Percentiles rank a stretch among this genome's conserved stretches.
These are phyloP conservation scores for Lichtheimia ramosa DNA, from an alignment of 371 early-diverging fungal species.

Conservation along the genomic window DNA sequence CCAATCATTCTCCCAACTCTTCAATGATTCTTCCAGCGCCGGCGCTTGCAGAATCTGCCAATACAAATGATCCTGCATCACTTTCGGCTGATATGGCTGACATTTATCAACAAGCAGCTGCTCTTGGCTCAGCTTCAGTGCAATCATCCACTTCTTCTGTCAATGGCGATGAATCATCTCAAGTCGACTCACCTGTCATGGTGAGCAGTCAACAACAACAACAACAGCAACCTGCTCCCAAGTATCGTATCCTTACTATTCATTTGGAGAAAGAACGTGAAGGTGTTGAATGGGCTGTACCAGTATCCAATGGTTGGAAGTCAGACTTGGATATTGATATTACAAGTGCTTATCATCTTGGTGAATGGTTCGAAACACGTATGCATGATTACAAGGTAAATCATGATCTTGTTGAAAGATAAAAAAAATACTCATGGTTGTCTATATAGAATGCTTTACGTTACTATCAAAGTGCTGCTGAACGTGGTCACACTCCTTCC, in stretches of 20 bases:
- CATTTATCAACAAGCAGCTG: conserved; percentile 35
- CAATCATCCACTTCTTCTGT: conserved; percentile 30
- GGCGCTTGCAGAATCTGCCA: conserved; percentile 33
- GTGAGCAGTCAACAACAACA: conserved; percentile 6
- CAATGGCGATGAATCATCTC: conserved; percentile 17
- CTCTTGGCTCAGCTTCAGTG: conserved; percentile 26
- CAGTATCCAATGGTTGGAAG: conserved; percentile 28
- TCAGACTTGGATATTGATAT: conserved; percentile 40
- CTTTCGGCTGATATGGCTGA: conserved; percentile 32
- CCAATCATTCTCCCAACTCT: conserved; percentile 51
- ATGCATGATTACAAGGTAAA: conserved; percentile 43
- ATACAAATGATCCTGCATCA: conserved; percentile 19
- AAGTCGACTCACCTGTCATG: background rate
- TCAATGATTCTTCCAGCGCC: conserved; percentile 45
- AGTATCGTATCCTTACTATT: conserved; percentile 47
- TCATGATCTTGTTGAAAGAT: background rate
- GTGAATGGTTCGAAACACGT: conserved; percentile 43
- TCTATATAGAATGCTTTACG: conserved; percentile 37
- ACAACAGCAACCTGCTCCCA: conserved; percentile 16
- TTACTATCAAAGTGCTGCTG: conserved; percentile 40
- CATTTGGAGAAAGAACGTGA: conserved; percentile 50
- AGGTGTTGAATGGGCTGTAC: conserved; percentile 29
- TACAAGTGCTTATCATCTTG: conserved; percentile 49
- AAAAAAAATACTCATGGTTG: too few species aligned
- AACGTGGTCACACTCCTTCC: conserved; percentile 43